Percentiles rank a stretch among this genome's conserved stretches.
These are phyloP conservation scores for Helicocarpus griseus DNA, from an alignment of 2,329 filamentous ascomycete species.

Conservation along the genomic window DNA sequence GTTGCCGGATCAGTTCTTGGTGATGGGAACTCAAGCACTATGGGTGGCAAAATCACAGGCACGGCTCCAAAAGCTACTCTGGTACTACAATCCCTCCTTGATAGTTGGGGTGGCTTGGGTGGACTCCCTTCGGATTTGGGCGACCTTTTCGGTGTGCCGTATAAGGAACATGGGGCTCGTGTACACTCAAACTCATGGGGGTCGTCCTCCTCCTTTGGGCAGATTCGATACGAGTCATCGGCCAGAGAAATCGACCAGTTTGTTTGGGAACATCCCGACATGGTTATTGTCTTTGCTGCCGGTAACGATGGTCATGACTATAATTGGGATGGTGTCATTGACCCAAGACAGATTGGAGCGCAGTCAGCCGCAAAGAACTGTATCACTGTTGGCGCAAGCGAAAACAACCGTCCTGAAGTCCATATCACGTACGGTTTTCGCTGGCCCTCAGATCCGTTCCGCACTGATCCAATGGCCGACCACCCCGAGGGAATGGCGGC, in stretches of 20 bases:
- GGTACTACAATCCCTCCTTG: constrained; percentile 15
- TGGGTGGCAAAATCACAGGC: constrained; percentile 13
- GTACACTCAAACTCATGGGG: constrained; percentile 19
- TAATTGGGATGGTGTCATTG: constrained; percentile 10
- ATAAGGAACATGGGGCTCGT: constrained; percentile 11
- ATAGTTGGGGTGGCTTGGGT: constrained; percentile 8
- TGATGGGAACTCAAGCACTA: constrained; percentile 7
- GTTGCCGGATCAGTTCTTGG: constrained; percentile 17
- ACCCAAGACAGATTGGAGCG: constrained; percentile 13
- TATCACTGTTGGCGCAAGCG: constrained; percentile 19
- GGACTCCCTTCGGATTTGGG: constrained; percentile 14
- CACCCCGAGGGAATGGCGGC: constrained; percentile 14
- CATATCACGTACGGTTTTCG: constrained; percentile 7
- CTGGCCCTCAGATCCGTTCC: constrained; percentile 7
- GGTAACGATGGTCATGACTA: constrained; percentile 15
- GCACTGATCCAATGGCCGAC: constrained; percentile 10
- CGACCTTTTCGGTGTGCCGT: constrained; percentile 14
- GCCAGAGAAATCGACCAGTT: constrained; percentile 15
- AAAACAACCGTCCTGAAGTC: constrained; percentile 15
- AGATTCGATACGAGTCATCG: constrained; percentile 11
- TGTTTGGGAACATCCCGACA: constrained; percentile 15
- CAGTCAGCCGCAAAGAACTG: constrained; percentile 18
- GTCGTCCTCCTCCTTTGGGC: background rate
- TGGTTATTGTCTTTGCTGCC: constrained; percentile 16
- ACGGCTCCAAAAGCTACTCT: constrained; percentile 14